These are phyloP conservation scores for Articulospora tetracladia DNA, from an alignment of 495 filamentous ascomycete species.

Conservation along the genomic window DNA sequence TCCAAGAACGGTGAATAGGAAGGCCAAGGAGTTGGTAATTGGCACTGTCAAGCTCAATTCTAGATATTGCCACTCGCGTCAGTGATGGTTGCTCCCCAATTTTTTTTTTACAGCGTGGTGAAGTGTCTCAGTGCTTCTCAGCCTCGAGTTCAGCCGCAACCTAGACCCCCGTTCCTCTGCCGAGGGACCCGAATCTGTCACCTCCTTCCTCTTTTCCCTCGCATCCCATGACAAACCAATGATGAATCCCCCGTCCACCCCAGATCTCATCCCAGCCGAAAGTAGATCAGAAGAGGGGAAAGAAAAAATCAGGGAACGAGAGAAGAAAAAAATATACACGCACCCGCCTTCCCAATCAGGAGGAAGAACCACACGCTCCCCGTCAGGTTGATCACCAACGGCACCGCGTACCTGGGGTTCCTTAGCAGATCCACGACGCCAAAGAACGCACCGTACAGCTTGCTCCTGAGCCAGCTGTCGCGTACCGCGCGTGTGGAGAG, in stretches of 20 bases:
- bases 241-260: not conserved
- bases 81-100: too few species aligned
- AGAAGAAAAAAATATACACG: slow-evolving; percentile 25
- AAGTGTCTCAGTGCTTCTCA: not conserved
- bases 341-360: slow-evolving; percentile 87
- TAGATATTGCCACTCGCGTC: slow-evolving; percentile 25
- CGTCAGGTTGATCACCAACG: slow-evolving; percentile 84
- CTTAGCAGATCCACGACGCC: slow-evolving; percentile 74
- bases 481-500: slow-evolving; percentile 36
- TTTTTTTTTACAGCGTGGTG: too few species aligned
- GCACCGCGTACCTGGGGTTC: slow-evolving; percentile 80
- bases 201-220: not conserved
- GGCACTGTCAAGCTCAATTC: slow-evolving; percentile 93
- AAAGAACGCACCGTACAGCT: slow-evolving; percentile 55
- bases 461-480: slow-evolving; percentile 49
- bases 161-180: not conserved
- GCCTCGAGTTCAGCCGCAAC: not conserved
- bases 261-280: not conserved
- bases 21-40: slow-evolving; percentile 90
- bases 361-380: slow-evolving; percentile 98
- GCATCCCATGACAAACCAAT: not conserved
- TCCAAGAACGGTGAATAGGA: slow-evolving; percentile 89
- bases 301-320: slow-evolving; percentile 1
- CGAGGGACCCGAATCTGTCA: not conserved
- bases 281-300: not conserved